These are phyloP conservation scores for Candida parachauliodes DNA, from an alignment of 805 yeast genomes.

Conservation along the genomic window DNA sequence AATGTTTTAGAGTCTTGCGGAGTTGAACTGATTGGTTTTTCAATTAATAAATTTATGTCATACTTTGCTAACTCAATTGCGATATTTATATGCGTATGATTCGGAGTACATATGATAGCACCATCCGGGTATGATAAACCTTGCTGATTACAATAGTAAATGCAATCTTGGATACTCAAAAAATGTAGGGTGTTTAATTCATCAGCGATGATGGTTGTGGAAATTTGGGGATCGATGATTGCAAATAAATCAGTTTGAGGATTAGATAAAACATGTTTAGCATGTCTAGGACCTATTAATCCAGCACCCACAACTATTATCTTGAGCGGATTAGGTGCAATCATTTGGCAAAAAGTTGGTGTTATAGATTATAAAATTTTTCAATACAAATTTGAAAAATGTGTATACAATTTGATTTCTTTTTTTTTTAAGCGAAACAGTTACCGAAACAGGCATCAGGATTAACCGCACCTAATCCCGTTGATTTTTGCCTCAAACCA, in stretches of 20 bases:
- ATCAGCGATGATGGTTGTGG: constrained; percentile 26
- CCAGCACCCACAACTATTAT: constrained; percentile 37
- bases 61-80: constrained; percentile 23
- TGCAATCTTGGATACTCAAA: constrained; percentile 22
- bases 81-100: constrained; percentile 36
- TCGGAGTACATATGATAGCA: constrained; percentile 41
- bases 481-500: too few species aligned
- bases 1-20: constrained; percentile 33
- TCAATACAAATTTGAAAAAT: not conserved
- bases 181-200: constrained; percentile 22
- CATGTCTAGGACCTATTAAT: constrained; percentile 40
- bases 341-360: not conserved
- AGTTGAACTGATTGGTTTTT: constrained; percentile 36
- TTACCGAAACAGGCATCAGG: too few species aligned
- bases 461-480: too few species aligned
- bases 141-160: constrained; percentile 19
- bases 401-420: too few species aligned
- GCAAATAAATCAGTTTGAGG: constrained; percentile 27
- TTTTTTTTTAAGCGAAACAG: too few species aligned
- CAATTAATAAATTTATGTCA: constrained; percentile 34
- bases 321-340: not conserved
- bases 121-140: constrained; percentile 30
- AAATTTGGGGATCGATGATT: constrained; percentile 31
- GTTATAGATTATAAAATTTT: not conserved
- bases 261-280: constrained; percentile 25